Conservation (phyloP, 441 rosid species). For the Hura crepitans region DNA sequence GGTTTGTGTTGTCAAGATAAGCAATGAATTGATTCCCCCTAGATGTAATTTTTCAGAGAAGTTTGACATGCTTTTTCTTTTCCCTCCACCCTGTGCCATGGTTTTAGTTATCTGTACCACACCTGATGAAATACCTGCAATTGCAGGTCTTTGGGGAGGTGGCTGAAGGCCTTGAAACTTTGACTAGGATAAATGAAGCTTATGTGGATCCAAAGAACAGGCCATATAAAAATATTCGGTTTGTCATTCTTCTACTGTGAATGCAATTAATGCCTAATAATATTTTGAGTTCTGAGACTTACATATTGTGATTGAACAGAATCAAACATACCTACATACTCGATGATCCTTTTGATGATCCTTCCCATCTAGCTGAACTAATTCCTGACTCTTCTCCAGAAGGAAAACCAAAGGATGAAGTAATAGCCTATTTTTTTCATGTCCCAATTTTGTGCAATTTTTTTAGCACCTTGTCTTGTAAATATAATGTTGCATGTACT, state of each 20-base stretch:
- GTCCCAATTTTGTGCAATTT: neutral
- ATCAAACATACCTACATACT: conserved; percentile 73
- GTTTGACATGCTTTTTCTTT: neutral
- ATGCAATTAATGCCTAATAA: conserved; percentile 3
- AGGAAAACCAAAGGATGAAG: conserved; percentile 96
- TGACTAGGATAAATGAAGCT: conserved; percentile 86
- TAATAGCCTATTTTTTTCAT: conserved; percentile 17
- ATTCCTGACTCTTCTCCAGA: conserved; percentile 90
- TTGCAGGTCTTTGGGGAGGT: conserved; percentile 91
- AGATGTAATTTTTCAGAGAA: neutral
- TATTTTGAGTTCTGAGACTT: conserved; percentile 12
- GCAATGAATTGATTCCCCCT: neutral
- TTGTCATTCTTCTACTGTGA: conserved; percentile 18
- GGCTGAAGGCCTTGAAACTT: conserved; percentile 86
- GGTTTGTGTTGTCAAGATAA: neutral
- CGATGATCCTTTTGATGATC: conserved; percentile 95
- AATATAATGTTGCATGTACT: neutral
- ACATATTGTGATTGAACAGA: conserved; percentile 35
- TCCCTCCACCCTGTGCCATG: neutral
- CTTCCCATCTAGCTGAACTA: conserved; percentile 61
- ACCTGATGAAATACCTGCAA: neutral
- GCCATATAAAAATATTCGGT: conserved; percentile 81
- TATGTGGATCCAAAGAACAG: conserved; percentile 77
- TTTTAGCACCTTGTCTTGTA: neutral
- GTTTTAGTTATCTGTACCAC: neutral